Evolutionary conservation across 148 eudicot genomes (phyloP).

Genomic region (Rhododendron simsii): DNA sequence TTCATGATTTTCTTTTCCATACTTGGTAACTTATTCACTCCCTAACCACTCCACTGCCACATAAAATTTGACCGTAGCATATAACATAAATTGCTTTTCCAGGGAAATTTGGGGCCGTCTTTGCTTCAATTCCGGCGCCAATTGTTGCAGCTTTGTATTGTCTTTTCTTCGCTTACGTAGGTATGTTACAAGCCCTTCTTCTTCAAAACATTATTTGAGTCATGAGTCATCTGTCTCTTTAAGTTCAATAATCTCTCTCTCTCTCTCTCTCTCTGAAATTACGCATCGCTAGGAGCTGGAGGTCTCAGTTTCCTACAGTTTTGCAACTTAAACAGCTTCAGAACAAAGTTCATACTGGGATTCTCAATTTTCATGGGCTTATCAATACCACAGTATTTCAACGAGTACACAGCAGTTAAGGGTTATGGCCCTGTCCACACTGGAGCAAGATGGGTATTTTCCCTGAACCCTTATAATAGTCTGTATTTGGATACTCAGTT

Average conservation of each 20-base stretch:
- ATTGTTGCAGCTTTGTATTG: conserved; percentile 73
- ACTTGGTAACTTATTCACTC: conserved; percentile 44
- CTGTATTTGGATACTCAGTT: not conserved
- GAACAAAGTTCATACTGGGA: conserved; percentile 71
- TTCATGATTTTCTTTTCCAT: conserved; percentile 97
- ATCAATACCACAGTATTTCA: conserved; percentile 46
- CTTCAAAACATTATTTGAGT: not conserved
- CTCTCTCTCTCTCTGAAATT: not conserved
- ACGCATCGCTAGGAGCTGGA: conserved; percentile 47
- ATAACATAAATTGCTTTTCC: not conserved
- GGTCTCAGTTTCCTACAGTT: conserved; percentile 83
- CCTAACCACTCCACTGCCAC: not conserved
- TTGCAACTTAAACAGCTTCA: conserved; percentile 87
- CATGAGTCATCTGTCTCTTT: not conserved
- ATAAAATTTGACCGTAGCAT: not conserved
- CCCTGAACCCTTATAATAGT: not conserved
- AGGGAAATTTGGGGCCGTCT: conserved; percentile 96
- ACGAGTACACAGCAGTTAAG: conserved; percentile 51
- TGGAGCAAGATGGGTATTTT: conserved; percentile 78
- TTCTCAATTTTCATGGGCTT: conserved; percentile 80
- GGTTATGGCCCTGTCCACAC: conserved; percentile 80
- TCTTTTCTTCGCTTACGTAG: conserved; percentile 88
- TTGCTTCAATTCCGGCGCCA: conserved; percentile 56
- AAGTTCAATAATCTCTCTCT: not conserved
- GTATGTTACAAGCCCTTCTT: conserved; percentile 27